phyloP scores from a whole-genome alignment of 257 asterid genomes.

The Salvia rosmarinus region DNA sequence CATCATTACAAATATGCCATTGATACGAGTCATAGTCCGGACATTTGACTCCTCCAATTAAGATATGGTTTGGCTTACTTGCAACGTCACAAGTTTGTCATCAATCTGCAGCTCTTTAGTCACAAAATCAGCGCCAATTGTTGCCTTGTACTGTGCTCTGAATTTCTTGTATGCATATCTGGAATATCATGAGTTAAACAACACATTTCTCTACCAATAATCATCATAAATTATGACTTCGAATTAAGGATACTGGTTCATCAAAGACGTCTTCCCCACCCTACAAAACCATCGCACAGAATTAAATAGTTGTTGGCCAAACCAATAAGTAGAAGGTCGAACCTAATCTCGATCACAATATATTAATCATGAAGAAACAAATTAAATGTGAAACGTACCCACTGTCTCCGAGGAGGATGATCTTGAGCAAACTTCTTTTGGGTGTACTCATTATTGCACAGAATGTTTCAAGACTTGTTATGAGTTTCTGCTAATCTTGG shows the following conservation, averaged over 20 bases:
- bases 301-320: neutral
- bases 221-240: neutral
- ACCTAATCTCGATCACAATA: neutral
- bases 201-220: neutral
- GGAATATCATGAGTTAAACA: slow-evolving; percentile 16
- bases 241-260: slow-evolving; percentile 75
- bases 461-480: slow-evolving; percentile 3
- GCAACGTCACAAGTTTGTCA: slow-evolving; percentile 71
- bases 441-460: slow-evolving; percentile 43
- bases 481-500: neutral
- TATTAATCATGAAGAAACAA: neutral
- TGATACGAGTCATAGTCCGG: too few species aligned
- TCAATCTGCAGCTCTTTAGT: slow-evolving; percentile 71
- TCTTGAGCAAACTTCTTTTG: slow-evolving; percentile 70
- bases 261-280: slow-evolving; percentile 90
- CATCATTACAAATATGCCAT: too few species aligned
- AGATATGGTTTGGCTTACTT: slow-evolving; percentile 45
- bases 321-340: neutral
- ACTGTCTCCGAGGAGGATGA: slow-evolving; percentile 87
- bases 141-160: slow-evolving; percentile 61
- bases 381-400: slow-evolving; percentile 54
- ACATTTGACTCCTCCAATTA: too few species aligned
- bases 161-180: slow-evolving; percentile 73
- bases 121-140: slow-evolving; percentile 90
- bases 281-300: slow-evolving; percentile 40